Evolutionary conservation across 2,329 filamentous ascomycete genomes (phyloP).

Genomic region (Colletotrichum tamarilloi): DNA sequence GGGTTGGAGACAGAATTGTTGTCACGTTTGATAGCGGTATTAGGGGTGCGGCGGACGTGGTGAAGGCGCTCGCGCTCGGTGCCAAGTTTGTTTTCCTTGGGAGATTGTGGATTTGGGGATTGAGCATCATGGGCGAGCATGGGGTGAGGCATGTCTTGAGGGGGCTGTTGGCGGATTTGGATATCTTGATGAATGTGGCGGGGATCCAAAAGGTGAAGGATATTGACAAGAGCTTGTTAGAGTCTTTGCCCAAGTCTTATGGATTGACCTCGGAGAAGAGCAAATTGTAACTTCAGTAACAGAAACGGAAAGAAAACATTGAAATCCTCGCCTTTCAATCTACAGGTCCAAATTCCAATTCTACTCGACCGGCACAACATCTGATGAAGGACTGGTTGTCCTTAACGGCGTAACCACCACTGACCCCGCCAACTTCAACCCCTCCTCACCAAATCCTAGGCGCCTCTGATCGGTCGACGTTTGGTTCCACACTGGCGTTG

Average conservation of each 20-base stretch:
- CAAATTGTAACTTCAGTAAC: not conserved
- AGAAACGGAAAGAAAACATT: not conserved
- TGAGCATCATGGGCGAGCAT: slow-evolving; percentile 34
- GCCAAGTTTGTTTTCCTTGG: slow-evolving; percentile 69
- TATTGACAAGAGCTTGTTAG: slow-evolving; percentile 39
- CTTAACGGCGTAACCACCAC: not conserved
- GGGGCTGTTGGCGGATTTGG: slow-evolving; percentile 60
- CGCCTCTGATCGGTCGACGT: not conserved
- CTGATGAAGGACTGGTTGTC: not conserved
- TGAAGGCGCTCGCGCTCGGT: slow-evolving; percentile 68
- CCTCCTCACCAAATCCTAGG: not conserved
- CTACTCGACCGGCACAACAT: not conserved
- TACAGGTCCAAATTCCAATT: no score
- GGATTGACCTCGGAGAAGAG: slow-evolving; percentile 21
- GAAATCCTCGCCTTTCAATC: no score
- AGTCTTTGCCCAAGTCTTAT: slow-evolving; percentile 25
- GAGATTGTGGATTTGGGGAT: slow-evolving; percentile 63
- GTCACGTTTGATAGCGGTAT: slow-evolving; percentile 60
- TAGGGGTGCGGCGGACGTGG: slow-evolving; percentile 66
- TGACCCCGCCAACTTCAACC: not conserved
- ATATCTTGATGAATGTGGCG: slow-evolving; percentile 66
- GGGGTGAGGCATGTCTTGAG: slow-evolving; percentile 22
- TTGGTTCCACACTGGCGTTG: slow-evolving; percentile 15
- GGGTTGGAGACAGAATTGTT: slow-evolving; percentile 36
- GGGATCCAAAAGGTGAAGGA: slow-evolving; percentile 58